Conservation (phyloP, 306 rosid species). For the Prunus dulcis region DNA sequence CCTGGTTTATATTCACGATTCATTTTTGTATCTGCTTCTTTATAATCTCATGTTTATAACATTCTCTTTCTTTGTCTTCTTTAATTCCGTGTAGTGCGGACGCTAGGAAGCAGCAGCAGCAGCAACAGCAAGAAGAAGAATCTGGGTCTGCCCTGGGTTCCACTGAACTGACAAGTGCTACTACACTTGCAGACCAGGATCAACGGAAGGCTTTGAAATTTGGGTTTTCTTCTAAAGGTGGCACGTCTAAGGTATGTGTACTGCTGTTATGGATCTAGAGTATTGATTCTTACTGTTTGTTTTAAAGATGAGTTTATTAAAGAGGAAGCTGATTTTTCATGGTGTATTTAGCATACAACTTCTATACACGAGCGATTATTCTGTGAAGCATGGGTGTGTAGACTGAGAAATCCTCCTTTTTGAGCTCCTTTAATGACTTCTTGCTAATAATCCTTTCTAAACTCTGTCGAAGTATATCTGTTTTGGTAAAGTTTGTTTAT, state of each 20-base stretch:
- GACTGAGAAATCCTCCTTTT: neutral
- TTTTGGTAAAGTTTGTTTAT: neutral
- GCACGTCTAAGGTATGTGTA: constrained; percentile 54
- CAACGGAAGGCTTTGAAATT: constrained; percentile 85
- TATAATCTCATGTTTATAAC: constrained; percentile 3
- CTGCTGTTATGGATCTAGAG: neutral
- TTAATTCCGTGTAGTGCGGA: constrained; percentile 58
- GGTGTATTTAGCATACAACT: neutral
- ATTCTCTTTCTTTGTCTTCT: constrained; percentile 7
- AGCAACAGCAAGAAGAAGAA: constrained; percentile 62
- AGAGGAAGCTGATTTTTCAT: neutral
- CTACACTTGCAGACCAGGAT: constrained; percentile 74
- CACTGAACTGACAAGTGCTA: constrained; percentile 52
- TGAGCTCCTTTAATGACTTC: neutral
- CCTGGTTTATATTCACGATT: neutral
- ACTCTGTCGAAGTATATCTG: neutral
- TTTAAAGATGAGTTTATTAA: neutral
- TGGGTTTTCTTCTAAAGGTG: constrained; percentile 86
- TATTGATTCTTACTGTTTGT: neutral
- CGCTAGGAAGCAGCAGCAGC: constrained; percentile 62
- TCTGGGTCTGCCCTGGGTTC: constrained; percentile 49
- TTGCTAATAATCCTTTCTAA: neutral
- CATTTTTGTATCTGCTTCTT: neutral
- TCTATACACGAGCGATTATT: neutral
- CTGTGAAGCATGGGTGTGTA: neutral